Conservation (phyloP, 208 protist genomes). For the Acanthamoeba polyphaga region DNA sequence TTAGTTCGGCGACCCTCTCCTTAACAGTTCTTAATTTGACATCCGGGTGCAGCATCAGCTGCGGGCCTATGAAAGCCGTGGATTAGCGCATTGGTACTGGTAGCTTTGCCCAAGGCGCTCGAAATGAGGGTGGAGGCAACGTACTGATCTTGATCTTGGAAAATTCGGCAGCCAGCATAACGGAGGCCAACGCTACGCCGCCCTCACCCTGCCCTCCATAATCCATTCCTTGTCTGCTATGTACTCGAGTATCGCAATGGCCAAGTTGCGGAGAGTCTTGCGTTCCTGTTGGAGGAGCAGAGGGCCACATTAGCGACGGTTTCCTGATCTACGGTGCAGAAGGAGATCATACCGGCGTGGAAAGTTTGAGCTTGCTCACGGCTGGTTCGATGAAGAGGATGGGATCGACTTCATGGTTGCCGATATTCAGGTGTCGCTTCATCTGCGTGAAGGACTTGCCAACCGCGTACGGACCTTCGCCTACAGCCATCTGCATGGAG, state of each 20-base stretch:
- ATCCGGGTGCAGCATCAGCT: background rate
- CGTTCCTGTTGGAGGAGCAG: background rate
- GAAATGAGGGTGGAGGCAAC: background rate
- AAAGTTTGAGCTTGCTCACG: constrained; percentile 23
- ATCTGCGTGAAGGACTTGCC: constrained; percentile 42
- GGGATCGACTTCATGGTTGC: background rate
- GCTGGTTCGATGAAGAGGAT: background rate
- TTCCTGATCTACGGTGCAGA: background rate
- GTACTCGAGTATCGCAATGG: background rate
- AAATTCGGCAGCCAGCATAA: constrained; percentile 41
- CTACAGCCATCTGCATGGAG: background rate
- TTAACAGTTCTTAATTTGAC: constrained; percentile 47
- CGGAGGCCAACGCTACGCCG: constrained; percentile 9
- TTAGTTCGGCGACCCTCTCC: background rate
- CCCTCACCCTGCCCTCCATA: background rate
- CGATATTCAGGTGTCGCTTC: background rate
- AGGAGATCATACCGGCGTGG: background rate
- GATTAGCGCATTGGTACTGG: too few species aligned
- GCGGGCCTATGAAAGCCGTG: background rate
- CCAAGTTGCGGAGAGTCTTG: background rate
- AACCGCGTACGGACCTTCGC: background rate
- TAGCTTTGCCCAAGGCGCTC: too few species aligned
- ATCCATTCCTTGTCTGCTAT: constrained; percentile 41
- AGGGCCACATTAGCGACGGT: background rate
- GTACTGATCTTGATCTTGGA: constrained; percentile 18